Evolutionary conservation across 768 basidiomycete genomes (phyloP), one percentile per base, ranked within the genome.

Genomic region (Filobasidium floriforme): DNA sequence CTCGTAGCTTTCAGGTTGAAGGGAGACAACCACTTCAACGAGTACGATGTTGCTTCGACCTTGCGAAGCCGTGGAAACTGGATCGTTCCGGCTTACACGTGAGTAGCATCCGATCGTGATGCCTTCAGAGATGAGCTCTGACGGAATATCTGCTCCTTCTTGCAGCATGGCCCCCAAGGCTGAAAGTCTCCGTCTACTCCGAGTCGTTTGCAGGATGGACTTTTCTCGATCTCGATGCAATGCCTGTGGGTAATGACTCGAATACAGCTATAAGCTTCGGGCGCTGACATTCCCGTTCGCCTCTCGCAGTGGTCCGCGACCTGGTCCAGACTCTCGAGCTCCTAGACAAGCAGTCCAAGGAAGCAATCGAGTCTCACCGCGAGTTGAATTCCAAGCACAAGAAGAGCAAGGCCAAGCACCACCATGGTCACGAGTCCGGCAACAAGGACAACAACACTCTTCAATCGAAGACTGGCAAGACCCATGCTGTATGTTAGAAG

Each of bases 391-490:
- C 26, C 44, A 43, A 63, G 7, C 63, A 69, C 66, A 49, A 60
- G 43, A 62, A 43, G 14, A 43, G 26, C 14, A 51, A 59, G 41
- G 15, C 41, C 7, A 64, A 64, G 26, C 65, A 69, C 43, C 59
- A 44, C 55, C 37, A 59, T 18, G 61, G 52, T 57, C 54, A 57
- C 54, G 18, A 57, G 5, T 24, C 29, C 22, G n/a, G 7, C 61
- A 44, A 51, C 63, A 41, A 46, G 40, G 76, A 79, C 55, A 70
- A 74, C 59, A 76, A 79, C 65, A 75, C 73, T n/a, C 73, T 79
- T 19, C 70, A 68, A 28, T 77, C 71, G n/a, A 77, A 75, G 62
- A 68, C 73, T 68, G 78, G 77, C 28, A 79, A 79, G 71, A 77
- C 76, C 11, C 72, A 77, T 54, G 75, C 67, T 51, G 71, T 76